Evolutionary conservation across 2,329 filamentous ascomycete genomes (phyloP).

Genomic region (Teratosphaeria nubilosa): DNA sequence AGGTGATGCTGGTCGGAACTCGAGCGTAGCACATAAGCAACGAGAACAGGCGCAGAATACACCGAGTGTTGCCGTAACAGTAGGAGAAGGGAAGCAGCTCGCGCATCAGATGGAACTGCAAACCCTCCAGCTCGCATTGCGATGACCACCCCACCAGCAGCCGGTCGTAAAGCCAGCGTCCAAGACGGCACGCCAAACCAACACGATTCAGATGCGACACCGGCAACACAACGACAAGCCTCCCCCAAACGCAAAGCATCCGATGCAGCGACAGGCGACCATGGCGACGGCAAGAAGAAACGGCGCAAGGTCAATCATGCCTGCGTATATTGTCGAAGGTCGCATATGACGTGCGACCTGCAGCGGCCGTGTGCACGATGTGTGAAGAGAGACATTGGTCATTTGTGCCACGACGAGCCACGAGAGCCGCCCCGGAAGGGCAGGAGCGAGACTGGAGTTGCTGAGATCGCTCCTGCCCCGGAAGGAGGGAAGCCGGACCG

Average conservation of each 20-base stretch:
- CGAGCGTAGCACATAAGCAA: not conserved
- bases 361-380: constrained; percentile 94
- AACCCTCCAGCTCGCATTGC: not conserved
- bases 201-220: not conserved
- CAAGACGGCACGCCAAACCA: not conserved
- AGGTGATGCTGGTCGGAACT: not conserved
- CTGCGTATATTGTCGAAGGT: constrained; percentile 44
- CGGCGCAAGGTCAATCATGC: constrained; percentile 46
- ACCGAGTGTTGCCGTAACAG: not conserved
- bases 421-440: constrained; percentile 76
- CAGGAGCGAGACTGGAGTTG: constrained; percentile 43
- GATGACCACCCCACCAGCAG: not conserved
- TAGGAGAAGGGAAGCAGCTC: not conserved
- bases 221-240: not conserved
- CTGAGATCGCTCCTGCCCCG: constrained; percentile 27
- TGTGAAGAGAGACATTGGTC: constrained; percentile 96
- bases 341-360: constrained; percentile 47
- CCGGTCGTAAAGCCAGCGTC: not conserved
- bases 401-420: constrained; percentile 95
- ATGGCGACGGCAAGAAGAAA: constrained; percentile 33
- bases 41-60: not conserved
- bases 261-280: constrained; percentile 7
- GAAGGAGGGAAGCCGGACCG: not conserved
- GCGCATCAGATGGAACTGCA: not conserved
- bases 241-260: constrained; percentile 16